Conservation (phyloP, 2,329 filamentous ascomycete species). For the Hymenoscyphus scutula region DNA sequence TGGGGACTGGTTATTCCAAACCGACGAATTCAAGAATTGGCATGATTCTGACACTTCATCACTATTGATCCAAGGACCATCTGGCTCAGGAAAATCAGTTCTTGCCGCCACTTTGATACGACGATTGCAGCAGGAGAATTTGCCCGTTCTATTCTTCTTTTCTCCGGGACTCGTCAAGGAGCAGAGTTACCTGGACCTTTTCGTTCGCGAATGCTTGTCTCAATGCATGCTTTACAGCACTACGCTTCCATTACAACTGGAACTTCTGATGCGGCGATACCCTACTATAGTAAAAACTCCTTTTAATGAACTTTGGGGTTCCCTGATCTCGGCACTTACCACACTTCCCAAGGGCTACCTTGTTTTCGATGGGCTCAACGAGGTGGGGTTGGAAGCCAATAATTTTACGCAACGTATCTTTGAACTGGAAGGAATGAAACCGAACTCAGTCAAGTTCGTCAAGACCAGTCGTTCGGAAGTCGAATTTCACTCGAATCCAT, state of each 20-base stretch:
- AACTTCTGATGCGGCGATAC: slow-evolving; percentile 8
- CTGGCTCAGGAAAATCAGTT: slow-evolving; percentile 44
- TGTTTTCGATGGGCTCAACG: slow-evolving; percentile 49
- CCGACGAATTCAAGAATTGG: slow-evolving; percentile 10
- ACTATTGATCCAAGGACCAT: slow-evolving; percentile 46
- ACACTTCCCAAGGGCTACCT: slow-evolving; percentile 38
- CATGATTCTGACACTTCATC: slow-evolving; percentile 33
- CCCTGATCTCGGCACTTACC: slow-evolving; percentile 26
- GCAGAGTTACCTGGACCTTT: slow-evolving; percentile 31
- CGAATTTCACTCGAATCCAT: too few species aligned
- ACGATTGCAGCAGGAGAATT: slow-evolving; percentile 7
- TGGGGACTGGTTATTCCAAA: slow-evolving; percentile 11
- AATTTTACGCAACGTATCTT: slow-evolving; percentile 37
- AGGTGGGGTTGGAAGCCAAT: slow-evolving; percentile 42
- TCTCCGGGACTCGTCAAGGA: slow-evolving; percentile 39
- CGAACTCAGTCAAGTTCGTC: slow-evolving; percentile 40
- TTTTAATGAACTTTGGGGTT: slow-evolving; percentile 32
- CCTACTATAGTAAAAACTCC: slow-evolving; percentile 28
- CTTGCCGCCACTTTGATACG: slow-evolving; percentile 29
- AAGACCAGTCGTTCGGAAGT: slow-evolving; percentile 41
- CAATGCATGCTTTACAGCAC: slow-evolving; percentile 35
- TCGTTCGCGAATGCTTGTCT: slow-evolving; percentile 37
- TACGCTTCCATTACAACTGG: slow-evolving; percentile 14
- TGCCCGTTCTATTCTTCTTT: slow-evolving; percentile 36
- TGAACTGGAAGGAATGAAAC: slow-evolving; percentile 33